Evolutionary conservation across 306 rosid species (phyloP).

Genomic region (Pyrus communis): DNA sequence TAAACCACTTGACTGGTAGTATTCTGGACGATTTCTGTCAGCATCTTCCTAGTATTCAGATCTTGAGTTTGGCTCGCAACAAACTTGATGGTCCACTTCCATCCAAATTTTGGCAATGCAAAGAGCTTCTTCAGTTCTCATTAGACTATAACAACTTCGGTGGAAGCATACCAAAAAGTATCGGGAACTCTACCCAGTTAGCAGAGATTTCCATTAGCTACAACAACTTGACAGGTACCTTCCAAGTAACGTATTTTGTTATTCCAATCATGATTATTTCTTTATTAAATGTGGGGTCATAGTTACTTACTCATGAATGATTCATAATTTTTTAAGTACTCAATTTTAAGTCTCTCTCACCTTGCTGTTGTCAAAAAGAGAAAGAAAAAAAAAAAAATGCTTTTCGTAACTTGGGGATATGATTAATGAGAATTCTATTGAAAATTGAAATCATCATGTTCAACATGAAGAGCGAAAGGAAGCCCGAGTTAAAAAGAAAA

Average conservation of each 20-base stretch:
- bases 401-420: neutral
- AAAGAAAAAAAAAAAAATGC: neutral
- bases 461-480: no score
- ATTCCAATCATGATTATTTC: neutral
- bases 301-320: neutral
- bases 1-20: neutral
- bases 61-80: neutral
- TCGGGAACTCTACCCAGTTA: conserved; percentile 5
- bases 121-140: neutral
- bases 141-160: neutral
- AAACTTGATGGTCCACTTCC: conserved; percentile 9
- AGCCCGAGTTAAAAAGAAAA: no score
- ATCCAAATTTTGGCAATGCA: conserved; percentile 4
- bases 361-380: neutral
- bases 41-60: neutral
- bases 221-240: conserved; percentile 18
- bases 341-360: neutral
- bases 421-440: neutral
- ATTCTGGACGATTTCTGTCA: neutral
- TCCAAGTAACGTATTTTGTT: neutral
- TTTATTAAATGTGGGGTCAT: neutral
- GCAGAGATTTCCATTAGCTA: neutral
- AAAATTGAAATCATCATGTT: no score
- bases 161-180: conserved; percentile 3
- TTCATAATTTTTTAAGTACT: neutral